These are phyloP conservation scores for Glycine tomentella DNA, from an alignment of 306 rosid species.

Conservation along the genomic window DNA sequence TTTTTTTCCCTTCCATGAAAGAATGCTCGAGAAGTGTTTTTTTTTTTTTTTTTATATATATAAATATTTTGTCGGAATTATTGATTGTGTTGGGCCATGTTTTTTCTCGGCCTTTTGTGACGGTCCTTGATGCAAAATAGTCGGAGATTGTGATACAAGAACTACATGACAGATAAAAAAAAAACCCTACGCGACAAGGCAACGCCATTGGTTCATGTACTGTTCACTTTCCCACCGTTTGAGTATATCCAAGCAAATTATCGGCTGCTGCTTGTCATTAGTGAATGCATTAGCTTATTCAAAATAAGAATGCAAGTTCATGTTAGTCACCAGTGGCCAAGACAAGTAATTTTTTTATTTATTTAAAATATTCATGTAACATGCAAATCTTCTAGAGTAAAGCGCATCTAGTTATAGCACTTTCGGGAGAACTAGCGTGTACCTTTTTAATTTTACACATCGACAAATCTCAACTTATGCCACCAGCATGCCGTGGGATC, in stretches of 20 bases:
- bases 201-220: not conserved
- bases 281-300: not conserved
- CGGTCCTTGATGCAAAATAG: not conserved
- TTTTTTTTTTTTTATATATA: not conserved
- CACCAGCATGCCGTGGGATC: not conserved
- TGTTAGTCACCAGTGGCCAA: too few species aligned
- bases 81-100: not conserved
- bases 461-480: not conserved
- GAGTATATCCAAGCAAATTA: not conserved
- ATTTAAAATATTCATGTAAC: too few species aligned
- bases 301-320: too few species aligned
- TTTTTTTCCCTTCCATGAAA: not conserved
- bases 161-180: constrained; percentile 38
- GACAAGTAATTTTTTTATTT: too few species aligned
- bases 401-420: not conserved
- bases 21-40: too few species aligned
- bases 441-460: not conserved
- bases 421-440: not conserved
- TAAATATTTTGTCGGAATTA: not conserved
- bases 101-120: not conserved
- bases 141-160: not conserved
- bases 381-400: too few species aligned
- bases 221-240: not conserved
- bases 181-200: constrained; percentile 41
- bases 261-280: not conserved